Conservation (phyloP, 31 red algal species). For the Odonthalia washingtoniensis region DNA sequence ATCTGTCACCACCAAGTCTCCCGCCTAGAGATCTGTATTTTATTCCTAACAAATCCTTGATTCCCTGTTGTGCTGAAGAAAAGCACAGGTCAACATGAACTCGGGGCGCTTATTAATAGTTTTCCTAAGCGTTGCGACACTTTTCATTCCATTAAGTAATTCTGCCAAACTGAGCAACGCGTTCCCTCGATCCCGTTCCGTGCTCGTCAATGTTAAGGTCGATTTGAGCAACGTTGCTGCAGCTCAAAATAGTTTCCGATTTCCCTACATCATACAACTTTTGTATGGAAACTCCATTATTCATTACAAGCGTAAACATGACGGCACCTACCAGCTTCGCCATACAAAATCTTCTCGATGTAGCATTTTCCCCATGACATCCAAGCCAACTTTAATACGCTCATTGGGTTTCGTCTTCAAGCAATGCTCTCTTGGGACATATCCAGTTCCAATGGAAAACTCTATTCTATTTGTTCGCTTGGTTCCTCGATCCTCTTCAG, state of each 20-base stretch:
- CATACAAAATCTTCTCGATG: not conserved
- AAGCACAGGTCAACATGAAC: no score
- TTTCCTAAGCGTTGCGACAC: no score
- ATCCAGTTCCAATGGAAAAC: constrained; percentile 41
- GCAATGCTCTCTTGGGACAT: constrained; percentile 5
- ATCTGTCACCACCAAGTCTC: no score
- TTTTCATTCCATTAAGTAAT: no score
- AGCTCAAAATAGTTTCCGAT: constrained; percentile 13
- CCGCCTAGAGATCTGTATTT: no score
- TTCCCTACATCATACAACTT: constrained; percentile 43
- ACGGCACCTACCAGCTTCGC: not conserved
- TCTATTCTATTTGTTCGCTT: constrained; percentile 12
- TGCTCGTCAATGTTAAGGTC: constrained; percentile 30
- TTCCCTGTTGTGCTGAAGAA: no score
- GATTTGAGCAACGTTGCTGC: constrained; percentile 22
- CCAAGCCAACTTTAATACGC: not conserved
- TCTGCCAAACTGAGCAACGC: not conserved
- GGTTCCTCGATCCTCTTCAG: constrained; percentile 13
- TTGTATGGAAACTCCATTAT: constrained; percentile 42
- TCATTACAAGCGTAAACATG: not conserved
- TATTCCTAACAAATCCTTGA: no score
- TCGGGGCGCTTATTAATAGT: no score
- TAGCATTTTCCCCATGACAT: constrained; percentile 11
- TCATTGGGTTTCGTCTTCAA: constrained; percentile 39
- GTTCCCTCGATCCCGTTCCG: not conserved